Conservation (phyloP, 31 red algal genomes). For the Endocladia muricata region DNA sequence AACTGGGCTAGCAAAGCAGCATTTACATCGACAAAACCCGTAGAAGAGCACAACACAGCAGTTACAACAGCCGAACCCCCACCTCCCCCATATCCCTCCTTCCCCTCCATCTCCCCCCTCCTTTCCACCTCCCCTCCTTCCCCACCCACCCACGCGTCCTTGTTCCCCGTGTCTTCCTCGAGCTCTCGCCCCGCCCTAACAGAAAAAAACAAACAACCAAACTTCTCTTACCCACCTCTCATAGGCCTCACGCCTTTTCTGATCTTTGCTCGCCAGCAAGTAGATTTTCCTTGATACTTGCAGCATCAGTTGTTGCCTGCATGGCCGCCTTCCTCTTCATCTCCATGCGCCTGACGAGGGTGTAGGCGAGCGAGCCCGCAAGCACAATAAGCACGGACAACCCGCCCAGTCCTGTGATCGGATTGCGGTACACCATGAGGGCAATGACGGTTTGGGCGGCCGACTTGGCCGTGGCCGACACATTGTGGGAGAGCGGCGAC, state of each 20-base stretch:
- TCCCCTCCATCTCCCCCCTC: no score
- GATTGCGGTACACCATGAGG: conserved; percentile 80
- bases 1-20: no score
- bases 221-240: no score
- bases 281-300: conserved; percentile 12
- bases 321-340: conserved; percentile 71
- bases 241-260: conserved; percentile 47
- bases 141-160: no score
- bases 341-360: conserved; percentile 80
- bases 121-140: no score
- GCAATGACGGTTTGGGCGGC: conserved; percentile 94
- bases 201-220: no score
- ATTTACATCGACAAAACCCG: no score
- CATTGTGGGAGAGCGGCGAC: conserved; percentile 91
- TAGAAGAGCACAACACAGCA: no score
- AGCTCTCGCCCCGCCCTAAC: no score
- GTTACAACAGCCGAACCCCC: no score
- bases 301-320: conserved; percentile 8
- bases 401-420: conserved; percentile 76
- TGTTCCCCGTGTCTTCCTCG: no score
- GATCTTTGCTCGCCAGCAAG: conserved; percentile 9
- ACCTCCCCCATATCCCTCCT: no score
- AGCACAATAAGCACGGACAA: conserved; percentile 83
- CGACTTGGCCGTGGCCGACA: conserved; percentile 93
- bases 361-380: conserved; percentile 73